These are phyloP conservation scores for Beta vulgaris DNA, from an alignment of 148 eudicot genomes.

Conservation along the genomic window DNA sequence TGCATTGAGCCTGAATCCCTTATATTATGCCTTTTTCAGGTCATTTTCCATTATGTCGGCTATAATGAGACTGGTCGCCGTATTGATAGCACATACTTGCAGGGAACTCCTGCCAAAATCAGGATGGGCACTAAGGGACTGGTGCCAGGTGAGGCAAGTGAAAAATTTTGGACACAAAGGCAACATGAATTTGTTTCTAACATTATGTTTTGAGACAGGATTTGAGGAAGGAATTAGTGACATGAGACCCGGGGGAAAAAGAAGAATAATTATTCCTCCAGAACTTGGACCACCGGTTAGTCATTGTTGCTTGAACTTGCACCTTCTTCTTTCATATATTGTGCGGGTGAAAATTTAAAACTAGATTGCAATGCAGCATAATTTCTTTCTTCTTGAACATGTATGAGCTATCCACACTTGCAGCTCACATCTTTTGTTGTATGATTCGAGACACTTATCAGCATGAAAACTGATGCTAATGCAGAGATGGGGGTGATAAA, in stretches of 20 bases:
- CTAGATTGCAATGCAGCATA: neutral
- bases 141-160: slow-evolving; percentile 65
- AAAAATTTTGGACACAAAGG: neutral
- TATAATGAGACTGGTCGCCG: slow-evolving; percentile 98
- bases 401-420: neutral
- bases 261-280: slow-evolving; percentile 94
- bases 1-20: neutral
- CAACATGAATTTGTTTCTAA: slow-evolving; percentile 16
- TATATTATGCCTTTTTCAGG: slow-evolving; percentile 38
- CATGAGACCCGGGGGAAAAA: slow-evolving; percentile 97
- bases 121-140: slow-evolving; percentile 85
- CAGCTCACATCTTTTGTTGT: neutral
- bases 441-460: neutral
- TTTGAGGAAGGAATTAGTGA: slow-evolving; percentile 90
- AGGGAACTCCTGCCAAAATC: slow-evolving; percentile 88
- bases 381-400: neutral
- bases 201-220: slow-evolving; percentile 43
- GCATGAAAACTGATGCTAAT: neutral
- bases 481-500: neutral
- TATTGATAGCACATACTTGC: slow-evolving; percentile 90
- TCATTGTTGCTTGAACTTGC: slow-evolving; percentile 11
- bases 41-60: slow-evolving; percentile 82
- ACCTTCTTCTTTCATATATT: neutral
- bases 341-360: neutral
- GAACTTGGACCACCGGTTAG: slow-evolving; percentile 99